Base-by-base conservation (phyloP, 176 grass and related monocot species). In the Urochloa ruziziensis region DNA sequence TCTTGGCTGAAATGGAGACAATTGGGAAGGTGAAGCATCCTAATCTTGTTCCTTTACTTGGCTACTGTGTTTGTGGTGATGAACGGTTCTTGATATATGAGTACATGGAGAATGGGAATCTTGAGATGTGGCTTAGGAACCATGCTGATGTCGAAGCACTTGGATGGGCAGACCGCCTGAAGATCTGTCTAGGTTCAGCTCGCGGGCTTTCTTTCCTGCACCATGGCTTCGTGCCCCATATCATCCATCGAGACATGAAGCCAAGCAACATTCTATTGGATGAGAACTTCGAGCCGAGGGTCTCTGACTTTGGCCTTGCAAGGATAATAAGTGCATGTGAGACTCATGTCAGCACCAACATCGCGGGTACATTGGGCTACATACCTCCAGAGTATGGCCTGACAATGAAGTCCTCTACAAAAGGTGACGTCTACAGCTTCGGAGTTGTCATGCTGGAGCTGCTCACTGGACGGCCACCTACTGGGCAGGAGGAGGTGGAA, bases 171-270 rank as follows among this genome's bases (percentile, higher is more conserved):
- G 90, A 86, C 17, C 90, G 93, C 78, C 84, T 98, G 62, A 94
- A 95, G 80, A 95, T 98, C 35, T 93, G 93, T 18, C 68, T 95
- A 2, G 96, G 96, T 48, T 91, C 96, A 57, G 96, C 96, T 36
- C 89, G 56, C 16, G 96, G 96, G 56, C 87, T 98, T 36, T 83
- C 93, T 7, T 98, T 98, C 77, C 90, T 98, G 63, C 96, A 98
- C 71, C 91, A 98, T 90, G 96, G 96, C 35, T 98, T 98, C 53
- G 93, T 98, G 61, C 96, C 96, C 19, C 96, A 95, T 82, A 98
- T 98, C 82, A 98, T 98, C 73, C 96, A 98, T 62, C 71, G 96
- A 1, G 96, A 98, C 85, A 98, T 98, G 96, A 98, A 98, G 62
- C 90, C 93, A 7, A 95, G 96, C 79, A 98, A 98, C 78, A 98